These are phyloP conservation scores for Butyriboletus loyo DNA, from an alignment of 768 basidiomycete genomes.

Conservation along the genomic window DNA sequence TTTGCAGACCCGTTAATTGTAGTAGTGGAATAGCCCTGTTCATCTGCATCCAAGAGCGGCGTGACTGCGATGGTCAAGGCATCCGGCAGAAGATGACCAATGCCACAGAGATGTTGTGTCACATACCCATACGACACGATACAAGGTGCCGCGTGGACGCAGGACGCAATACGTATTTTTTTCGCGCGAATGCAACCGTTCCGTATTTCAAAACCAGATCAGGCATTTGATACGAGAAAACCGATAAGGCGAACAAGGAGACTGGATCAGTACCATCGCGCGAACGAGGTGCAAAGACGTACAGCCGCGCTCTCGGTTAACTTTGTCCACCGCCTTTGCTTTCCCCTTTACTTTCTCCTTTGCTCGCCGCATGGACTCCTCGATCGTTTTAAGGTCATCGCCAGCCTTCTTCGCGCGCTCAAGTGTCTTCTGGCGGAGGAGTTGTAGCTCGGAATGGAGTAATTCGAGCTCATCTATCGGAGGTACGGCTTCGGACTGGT, in stretches of 20 bases:
- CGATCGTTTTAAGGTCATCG: constrained; percentile 69
- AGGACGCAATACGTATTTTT: not conserved
- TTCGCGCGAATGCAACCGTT: constrained; percentile 11
- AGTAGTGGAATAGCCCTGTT: constrained; percentile 34
- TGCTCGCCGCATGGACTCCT: constrained; percentile 73
- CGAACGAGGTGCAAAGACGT: constrained; percentile 38
- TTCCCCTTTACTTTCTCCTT: constrained; percentile 77
- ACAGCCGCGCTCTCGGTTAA: constrained; percentile 76
- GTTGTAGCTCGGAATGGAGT: constrained; percentile 59
- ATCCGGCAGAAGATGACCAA: not conserved
- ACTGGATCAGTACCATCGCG: constrained; percentile 9
- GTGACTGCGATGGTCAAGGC: constrained; percentile 34
- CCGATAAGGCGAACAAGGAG: constrained; percentile 17
- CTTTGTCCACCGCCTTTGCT: constrained; percentile 64
- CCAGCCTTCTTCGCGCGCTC: constrained; percentile 72
- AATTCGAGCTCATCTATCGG: constrained; percentile 68
- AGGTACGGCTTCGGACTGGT: constrained; percentile 62
- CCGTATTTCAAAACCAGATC: constrained; percentile 3
- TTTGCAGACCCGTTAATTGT: constrained; percentile 39
- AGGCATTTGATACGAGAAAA: not conserved
- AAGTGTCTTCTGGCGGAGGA: constrained; percentile 50
- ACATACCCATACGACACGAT: not conserved
- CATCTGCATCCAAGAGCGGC: constrained; percentile 52
- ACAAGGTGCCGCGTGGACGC: not conserved
- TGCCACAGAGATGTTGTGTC: constrained; percentile 17